Percentiles rank a stretch among this genome's conserved stretches.
Evolutionary conservation across 257 asterid genomes (phyloP).

Genomic region (Nicotiana tabacum): DNA sequence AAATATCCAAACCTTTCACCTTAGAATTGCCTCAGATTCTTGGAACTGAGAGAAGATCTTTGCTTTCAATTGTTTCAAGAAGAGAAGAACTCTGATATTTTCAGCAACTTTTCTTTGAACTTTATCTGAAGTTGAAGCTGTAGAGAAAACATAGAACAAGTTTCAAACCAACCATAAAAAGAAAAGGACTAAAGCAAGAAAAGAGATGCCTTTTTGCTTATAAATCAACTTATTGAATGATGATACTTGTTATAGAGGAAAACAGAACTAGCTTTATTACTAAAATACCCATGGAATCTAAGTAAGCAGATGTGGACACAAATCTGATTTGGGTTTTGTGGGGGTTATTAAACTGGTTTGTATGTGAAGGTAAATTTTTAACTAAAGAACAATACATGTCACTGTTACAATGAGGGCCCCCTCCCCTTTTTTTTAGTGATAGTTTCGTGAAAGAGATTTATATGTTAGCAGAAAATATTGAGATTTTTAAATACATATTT

Average conservation of each 20-base stretch:
- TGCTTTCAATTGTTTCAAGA: neutral
- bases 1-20: constrained; percentile 1
- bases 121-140: neutral
- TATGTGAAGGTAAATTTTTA: neutral
- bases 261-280: neutral
- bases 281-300: constrained; percentile 7
- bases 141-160: neutral
- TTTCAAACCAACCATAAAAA: neutral
- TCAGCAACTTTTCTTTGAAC: neutral
- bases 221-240: constrained; percentile 16
- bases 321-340: no score
- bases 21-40: no score
- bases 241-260: constrained; percentile 12
- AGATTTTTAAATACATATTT: neutral
- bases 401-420: neutral
- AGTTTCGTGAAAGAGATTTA: neutral
- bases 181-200: constrained; percentile 3
- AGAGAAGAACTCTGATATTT: neutral
- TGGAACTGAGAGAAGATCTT: neutral
- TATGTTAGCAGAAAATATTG: neutral
- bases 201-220: neutral
- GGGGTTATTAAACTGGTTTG: neutral
- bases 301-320: neutral
- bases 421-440: neutral
- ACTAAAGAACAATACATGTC: neutral